Evolutionary conservation across 768 basidiomycete species (phyloP).

Genomic region (Xanthoconium stramineum): DNA sequence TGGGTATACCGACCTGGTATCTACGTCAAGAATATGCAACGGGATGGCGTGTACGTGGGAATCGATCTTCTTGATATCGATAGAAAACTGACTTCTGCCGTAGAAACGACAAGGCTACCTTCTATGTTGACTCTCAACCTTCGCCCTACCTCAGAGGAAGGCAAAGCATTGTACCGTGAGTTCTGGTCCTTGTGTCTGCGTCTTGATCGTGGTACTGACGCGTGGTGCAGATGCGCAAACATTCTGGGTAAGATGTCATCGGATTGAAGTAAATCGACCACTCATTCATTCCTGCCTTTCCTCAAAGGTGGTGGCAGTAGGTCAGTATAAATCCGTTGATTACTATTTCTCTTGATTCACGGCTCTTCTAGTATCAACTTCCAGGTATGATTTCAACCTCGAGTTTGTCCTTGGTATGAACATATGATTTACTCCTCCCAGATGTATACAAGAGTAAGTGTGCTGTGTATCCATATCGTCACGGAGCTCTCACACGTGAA

Average conservation of each 20-base stretch:
- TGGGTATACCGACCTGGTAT: slow-evolving; percentile 75
- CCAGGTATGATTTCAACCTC: no score
- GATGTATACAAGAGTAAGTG: no score
- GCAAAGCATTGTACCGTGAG: slow-evolving; percentile 65
- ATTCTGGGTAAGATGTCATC: slow-evolving; percentile 43
- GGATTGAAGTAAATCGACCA: neutral
- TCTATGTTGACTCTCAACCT: slow-evolving; percentile 60
- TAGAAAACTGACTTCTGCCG: neutral
- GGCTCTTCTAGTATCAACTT: no score
- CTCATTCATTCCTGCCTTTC: neutral
- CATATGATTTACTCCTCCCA: no score
- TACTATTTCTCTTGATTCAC: no score
- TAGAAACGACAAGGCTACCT: slow-evolving; percentile 73
- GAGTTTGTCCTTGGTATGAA: no score
- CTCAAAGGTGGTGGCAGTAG: no score
- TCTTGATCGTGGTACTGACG: neutral
- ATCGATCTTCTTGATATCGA: neutral
- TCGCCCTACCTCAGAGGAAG: slow-evolving; percentile 61
- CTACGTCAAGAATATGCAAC: slow-evolving; percentile 69
- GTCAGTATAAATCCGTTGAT: no score
- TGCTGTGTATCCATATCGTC: neutral
- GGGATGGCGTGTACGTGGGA: slow-evolving; percentile 54
- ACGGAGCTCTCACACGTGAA: neutral
- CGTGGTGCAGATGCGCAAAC: slow-evolving; percentile 53
- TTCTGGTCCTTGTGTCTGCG: slow-evolving; percentile 2